A percentile compares a stretch with the other conserved stretches of the same genome.
phyloP scores from a whole-genome alignment of 2,329 filamentous ascomycete genomes.

The Sclerotinia trifoliorum region DNA sequence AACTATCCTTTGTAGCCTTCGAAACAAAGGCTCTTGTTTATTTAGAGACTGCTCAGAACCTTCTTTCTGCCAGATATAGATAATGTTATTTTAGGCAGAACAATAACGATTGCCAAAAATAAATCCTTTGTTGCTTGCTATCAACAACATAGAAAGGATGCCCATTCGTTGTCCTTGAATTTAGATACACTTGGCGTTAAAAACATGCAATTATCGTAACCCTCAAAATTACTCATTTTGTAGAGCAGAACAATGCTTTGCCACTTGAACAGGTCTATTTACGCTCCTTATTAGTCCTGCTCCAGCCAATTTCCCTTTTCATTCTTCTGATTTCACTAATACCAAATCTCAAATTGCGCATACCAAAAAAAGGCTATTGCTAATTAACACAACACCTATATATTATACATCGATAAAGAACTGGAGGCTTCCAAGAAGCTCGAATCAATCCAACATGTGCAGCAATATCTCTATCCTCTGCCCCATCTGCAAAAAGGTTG shows the following conservation, averaged over 20 bases:
- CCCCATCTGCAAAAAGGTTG: neutral
- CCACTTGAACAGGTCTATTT: neutral
- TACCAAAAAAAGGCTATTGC: neutral
- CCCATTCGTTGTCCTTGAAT: neutral
- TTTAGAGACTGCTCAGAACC: neutral
- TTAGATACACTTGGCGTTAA: neutral
- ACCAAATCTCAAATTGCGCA: neutral
- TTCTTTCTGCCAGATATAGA: neutral
- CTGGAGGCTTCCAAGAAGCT: no score
- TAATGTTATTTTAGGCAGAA: neutral
- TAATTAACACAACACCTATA: neutral
- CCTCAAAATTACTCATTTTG: neutral
- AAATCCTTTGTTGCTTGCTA: neutral
- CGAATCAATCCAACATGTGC: neutral
- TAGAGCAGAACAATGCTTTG: conserved; percentile 8
- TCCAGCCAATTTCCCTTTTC: neutral
- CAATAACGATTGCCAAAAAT: neutral
- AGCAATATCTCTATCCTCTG: neutral
- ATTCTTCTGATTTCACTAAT: neutral
- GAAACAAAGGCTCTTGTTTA: neutral
- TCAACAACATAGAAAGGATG: neutral
- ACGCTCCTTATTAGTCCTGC: neutral
- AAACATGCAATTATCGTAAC: neutral
- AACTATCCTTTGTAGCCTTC: neutral
- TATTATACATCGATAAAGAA: neutral